Conservation (phyloP, 2,329 filamentous ascomycete genomes). For the Verticillium longisporum region DNA sequence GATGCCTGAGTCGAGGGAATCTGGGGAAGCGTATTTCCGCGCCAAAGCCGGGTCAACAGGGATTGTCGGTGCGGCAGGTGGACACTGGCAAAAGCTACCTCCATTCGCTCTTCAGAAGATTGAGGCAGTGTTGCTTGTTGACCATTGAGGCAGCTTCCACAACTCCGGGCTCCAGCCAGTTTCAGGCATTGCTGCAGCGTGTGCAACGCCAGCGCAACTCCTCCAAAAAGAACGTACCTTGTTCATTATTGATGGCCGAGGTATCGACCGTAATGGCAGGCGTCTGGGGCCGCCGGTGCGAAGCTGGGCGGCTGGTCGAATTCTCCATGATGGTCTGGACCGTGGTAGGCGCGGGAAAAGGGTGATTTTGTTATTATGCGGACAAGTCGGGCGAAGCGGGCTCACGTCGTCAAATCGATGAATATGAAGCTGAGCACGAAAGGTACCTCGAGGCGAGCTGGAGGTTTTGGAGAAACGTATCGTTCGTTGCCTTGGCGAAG, state of each 20-base stretch:
- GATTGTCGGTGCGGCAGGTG: not conserved
- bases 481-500: not conserved
- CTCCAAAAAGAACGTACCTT: slow-evolving; percentile 7
- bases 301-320: not conserved
- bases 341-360: not conserved
- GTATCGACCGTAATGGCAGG: slow-evolving; percentile 13
- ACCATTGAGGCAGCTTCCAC: not conserved
- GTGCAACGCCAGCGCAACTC: not conserved
- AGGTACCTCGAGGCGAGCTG: not conserved
- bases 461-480: not conserved
- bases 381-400: not conserved
- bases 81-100: not conserved
- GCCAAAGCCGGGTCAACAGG: slow-evolving; percentile 1
- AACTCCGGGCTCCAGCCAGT: not conserved
- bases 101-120: not conserved
- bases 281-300: slow-evolving; percentile 7
- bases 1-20: not conserved
- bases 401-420: not conserved
- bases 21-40: not conserved
- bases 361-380: not conserved
- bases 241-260: slow-evolving; percentile 9
- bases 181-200: not conserved
- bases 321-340: not conserved
- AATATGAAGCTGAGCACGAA: not conserved
- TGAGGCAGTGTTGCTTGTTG: not conserved